These are phyloP conservation scores for Mollisia scopiformis DNA, from an alignment of 2,329 filamentous ascomycete species.

Conservation along the genomic window DNA sequence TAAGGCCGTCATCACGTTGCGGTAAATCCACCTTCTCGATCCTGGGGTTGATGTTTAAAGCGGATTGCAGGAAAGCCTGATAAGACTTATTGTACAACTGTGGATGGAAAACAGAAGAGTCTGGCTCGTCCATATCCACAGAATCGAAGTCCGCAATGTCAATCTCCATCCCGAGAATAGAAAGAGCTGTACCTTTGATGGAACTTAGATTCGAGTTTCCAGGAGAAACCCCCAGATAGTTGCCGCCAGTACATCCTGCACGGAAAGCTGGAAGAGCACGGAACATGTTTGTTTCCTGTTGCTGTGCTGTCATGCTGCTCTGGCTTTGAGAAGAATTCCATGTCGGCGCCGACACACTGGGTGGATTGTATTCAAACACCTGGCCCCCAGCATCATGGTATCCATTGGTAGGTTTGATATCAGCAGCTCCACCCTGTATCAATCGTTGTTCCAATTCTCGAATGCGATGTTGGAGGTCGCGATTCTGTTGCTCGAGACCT, in stretches of 20 bases:
- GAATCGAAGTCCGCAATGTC: conserved; percentile 75
- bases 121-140: conserved; percentile 65
- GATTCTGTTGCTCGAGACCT: conserved; percentile 73
- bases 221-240: conserved; percentile 63
- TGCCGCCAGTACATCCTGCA: conserved; percentile 52
- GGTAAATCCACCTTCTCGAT: conserved; percentile 63
- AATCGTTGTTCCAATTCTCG: conserved; percentile 70
- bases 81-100: conserved; percentile 73
- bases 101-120: conserved; percentile 43
- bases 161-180: conserved; percentile 78
- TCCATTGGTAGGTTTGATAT: conserved; percentile 52
- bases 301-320: conserved; percentile 5
- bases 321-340: conserved; percentile 21
- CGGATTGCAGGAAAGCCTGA: conserved; percentile 68
- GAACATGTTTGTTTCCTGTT: conserved; percentile 31
- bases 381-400: conserved; percentile 27
- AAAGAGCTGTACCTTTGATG: conserved; percentile 76
- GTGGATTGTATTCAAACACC: conserved; percentile 24
- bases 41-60: conserved; percentile 61
- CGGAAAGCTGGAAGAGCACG: conserved; percentile 30
- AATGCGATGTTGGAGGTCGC: conserved; percentile 67
- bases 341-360: conserved; percentile 11
- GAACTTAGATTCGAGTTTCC: conserved; percentile 70
- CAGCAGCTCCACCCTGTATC: conserved; percentile 60
- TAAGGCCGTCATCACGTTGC: conserved; percentile 63